Evolutionary conservation across 371 early-diverging fungal species (phyloP).

Genomic region (Apophysomyces sp.): DNA sequence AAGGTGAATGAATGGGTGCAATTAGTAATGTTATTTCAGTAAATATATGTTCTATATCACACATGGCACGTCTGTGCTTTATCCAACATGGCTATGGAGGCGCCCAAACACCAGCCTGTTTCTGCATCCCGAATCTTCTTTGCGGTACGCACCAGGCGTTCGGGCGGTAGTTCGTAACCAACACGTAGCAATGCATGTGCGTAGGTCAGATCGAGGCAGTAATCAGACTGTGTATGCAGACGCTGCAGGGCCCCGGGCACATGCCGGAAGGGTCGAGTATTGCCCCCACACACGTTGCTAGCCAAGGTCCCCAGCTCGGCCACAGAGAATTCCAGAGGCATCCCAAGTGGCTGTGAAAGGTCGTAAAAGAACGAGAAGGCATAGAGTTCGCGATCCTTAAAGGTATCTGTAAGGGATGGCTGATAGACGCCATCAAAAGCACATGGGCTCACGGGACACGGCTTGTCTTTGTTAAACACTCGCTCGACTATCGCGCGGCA

Average conservation of each 20-base stretch:
- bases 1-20: no score
- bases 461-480: constrained; percentile 57
- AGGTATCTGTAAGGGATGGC: constrained; percentile 69
- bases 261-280: constrained; percentile 34
- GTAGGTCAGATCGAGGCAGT: constrained; percentile 84
- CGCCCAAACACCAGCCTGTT: constrained; percentile 94
- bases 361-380: constrained; percentile 95
- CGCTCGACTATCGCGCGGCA: constrained; percentile 49
- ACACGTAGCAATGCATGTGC: constrained; percentile 70
- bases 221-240: constrained; percentile 54
- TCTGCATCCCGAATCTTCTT: constrained; percentile 90
- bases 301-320: constrained; percentile 61
- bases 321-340: constrained; percentile 59
- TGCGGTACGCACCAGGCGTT: constrained; percentile 68
- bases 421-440: constrained; percentile 89
- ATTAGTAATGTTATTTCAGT: no score
- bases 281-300: constrained; percentile 57
- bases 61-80: constrained; percentile 18
- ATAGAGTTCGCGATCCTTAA: constrained; percentile 76
- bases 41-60: not conserved
- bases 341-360: constrained; percentile 67
- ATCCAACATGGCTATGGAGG: constrained; percentile 74
- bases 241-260: constrained; percentile 30
- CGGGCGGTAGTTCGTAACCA: constrained; percentile 76
- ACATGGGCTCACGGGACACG: constrained; percentile 65